phyloP scores from a whole-genome alignment of 2,329 filamentous ascomycete species.

The Macrophomina phaseolina region DNA sequence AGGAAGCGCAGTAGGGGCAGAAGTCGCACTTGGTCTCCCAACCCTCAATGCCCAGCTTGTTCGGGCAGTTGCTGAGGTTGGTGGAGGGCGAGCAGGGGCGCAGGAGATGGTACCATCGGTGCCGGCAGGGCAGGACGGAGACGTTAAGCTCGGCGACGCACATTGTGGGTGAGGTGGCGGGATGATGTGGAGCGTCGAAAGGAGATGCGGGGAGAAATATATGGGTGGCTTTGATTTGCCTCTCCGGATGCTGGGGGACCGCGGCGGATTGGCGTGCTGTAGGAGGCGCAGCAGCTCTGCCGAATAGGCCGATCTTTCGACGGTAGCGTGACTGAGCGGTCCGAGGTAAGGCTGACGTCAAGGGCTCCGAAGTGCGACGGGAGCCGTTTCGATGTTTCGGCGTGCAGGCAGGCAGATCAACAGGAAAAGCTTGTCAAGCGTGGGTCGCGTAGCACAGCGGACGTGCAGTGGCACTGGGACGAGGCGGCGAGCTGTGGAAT shows the following conservation, averaged over 20 bases:
- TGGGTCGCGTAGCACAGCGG: constrained; percentile 22
- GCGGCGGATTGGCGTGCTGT: constrained; percentile 3
- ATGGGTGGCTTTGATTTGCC: neutral
- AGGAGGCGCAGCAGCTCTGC: constrained; percentile 6
- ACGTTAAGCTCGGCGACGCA: constrained; percentile 58
- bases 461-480: constrained; percentile 8
- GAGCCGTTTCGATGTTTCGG: constrained; percentile 26
- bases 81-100: constrained; percentile 50
- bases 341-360: constrained; percentile 25
- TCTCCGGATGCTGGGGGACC: neutral
- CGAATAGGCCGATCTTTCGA: constrained; percentile 8
- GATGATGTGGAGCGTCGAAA: neutral
- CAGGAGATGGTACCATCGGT: constrained; percentile 57
- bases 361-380: constrained; percentile 20
- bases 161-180: constrained; percentile 42
- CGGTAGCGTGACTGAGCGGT: neutral
- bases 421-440: constrained; percentile 16
- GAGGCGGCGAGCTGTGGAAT: constrained; percentile 14
- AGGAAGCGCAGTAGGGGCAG: constrained; percentile 55
- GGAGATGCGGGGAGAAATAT: constrained; percentile 9
- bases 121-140: constrained; percentile 52
- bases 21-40: constrained; percentile 56
- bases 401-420: constrained; percentile 4
- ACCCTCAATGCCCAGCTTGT: constrained; percentile 53
- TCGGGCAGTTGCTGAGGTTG: constrained; percentile 55